Conservation (phyloP, 805 yeast species). For the Ogataea populi-albae region DNA sequence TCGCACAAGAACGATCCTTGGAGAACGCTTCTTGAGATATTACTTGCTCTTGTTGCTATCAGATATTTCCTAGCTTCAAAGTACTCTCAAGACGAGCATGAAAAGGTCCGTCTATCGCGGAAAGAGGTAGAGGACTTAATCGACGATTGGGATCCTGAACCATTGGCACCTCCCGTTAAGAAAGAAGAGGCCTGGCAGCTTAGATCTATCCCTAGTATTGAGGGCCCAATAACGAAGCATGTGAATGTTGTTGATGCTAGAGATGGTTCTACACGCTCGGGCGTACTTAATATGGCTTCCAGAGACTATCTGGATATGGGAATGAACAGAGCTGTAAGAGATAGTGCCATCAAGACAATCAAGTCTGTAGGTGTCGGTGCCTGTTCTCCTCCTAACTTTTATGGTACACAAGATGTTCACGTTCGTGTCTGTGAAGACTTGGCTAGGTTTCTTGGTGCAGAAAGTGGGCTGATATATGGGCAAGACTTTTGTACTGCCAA, state of each 20-base stretch:
- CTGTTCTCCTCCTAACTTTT: constrained; percentile 97
- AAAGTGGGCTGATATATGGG: constrained; percentile 80
- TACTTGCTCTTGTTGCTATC: constrained; percentile 75
- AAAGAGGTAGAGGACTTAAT: constrained; percentile 78
- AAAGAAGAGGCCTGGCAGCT: constrained; percentile 60
- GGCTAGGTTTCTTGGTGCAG: constrained; percentile 73
- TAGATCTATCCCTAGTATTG: constrained; percentile 58
- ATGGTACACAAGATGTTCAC: constrained; percentile 93
- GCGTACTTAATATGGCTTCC: constrained; percentile 65
- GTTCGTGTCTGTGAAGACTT: constrained; percentile 72
- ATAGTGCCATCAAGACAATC: constrained; percentile 57
- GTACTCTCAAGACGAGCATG: constrained; percentile 71
- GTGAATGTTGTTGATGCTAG: constrained; percentile 32
- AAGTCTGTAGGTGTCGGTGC: constrained; percentile 89
- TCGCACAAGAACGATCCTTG: constrained; percentile 94
- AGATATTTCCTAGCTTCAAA: constrained; percentile 77
- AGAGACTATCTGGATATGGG: constrained; percentile 70
- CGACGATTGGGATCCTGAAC: constrained; percentile 91
- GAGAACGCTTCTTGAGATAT: constrained; percentile 77
- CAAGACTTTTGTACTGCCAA: constrained; percentile 88
- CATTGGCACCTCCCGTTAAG: constrained; percentile 58
- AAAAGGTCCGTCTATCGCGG: constrained; percentile 56
- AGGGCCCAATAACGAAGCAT: constrained; percentile 49
- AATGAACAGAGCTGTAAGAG: constrained; percentile 41
- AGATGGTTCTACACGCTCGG: constrained; percentile 20